phyloP scores from a whole-genome alignment of 1,284 basidiomycete species.

The Tremellales sp. region DNA sequence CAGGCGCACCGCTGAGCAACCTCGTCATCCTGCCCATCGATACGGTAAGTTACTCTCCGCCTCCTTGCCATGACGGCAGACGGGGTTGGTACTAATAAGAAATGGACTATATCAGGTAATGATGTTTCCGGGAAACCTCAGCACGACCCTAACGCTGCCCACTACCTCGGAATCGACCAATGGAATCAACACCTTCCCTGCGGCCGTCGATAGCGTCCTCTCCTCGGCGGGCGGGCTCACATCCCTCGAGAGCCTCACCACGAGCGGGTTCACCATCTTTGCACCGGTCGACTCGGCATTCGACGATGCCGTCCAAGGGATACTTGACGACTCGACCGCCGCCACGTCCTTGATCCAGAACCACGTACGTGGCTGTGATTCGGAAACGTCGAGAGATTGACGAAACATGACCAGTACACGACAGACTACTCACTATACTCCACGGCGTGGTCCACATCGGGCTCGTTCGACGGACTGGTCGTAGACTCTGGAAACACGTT shows the following conservation, averaged over 20 bases:
- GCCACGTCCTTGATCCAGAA: not conserved
- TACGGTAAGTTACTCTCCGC: conserved; percentile 22
- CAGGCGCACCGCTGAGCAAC: conserved; percentile 16
- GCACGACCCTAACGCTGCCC: conserved; percentile 16
- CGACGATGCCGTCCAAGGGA: conserved; percentile 11
- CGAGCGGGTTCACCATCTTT: conserved; percentile 40
- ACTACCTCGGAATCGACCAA: conserved; percentile 12
- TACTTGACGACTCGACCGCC: conserved; percentile 11
- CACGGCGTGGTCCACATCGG: conserved; percentile 15
- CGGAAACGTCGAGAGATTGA: not conserved
- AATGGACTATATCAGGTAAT: conserved; percentile 21
- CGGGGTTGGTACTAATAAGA: too few species aligned
- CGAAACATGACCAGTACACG: conserved; percentile 26
- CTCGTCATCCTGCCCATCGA: conserved; percentile 31
- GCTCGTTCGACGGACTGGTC: conserved; percentile 17
- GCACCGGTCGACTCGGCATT: conserved; percentile 38
- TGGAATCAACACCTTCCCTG: conserved; percentile 25
- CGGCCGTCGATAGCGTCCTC: conserved; percentile 15
- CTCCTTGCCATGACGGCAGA: too few species aligned
- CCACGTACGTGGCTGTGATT: not conserved
- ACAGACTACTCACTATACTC: conserved; percentile 36
- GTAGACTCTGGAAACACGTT: conserved; percentile 29
- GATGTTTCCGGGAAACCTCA: conserved; percentile 24
- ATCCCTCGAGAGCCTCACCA: conserved; percentile 21
- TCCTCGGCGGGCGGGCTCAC: conserved; percentile 10